Evolutionary conservation across 164 flowering plant genomes (phyloP), one percentile per base, ranked within the genome.

Genomic region (Paratinospora sagittata): DNA sequence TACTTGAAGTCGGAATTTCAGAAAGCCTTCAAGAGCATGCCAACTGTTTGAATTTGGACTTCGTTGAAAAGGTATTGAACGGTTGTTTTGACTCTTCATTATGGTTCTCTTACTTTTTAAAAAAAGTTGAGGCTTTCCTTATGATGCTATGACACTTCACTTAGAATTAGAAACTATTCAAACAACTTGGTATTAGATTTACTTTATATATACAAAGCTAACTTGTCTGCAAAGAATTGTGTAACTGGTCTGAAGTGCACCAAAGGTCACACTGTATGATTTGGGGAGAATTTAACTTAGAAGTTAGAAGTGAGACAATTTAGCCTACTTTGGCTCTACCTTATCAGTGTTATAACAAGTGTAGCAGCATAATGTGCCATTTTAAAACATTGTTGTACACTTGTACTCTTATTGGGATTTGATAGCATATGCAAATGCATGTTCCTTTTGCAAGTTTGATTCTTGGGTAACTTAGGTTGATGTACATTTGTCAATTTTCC

Each of bases 1-100:
- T 95, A 79, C 88, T 92, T 85, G 98, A 92, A 85, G 91, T 93
- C 6, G 96, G 94, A 60, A 82, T 91, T 71, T 83, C 93, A 4
- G 98, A 84, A 76, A 84, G 72, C 78, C 88, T 90, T 67, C 83
- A 72, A 70, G 91, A 89, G 77, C 88, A 79, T 27, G 74, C 74
- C 45, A 76, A 72, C 69, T 55, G 72, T 71, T 84, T 90, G 68
- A 83, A 87, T 70, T 72, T 89, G 82, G 85, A 82, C 70, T 86
- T 95, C 17, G 68, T 86, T 79, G 90, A 84, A 72, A 86, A 90
- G 99, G 99, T 92, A 78, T 14, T 27, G 63, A 37, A 61, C 17
- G 17, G 11, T 30, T 36, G 10, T 66, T 37, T 43, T 43, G 19
- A 34, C 27, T n/a, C 49, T 62, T 67, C 17, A 13, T 19, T 37